These are phyloP conservation scores for Rhizopogon sp. DNA, from an alignment of 768 basidiomycete species.

Conservation along the genomic window DNA sequence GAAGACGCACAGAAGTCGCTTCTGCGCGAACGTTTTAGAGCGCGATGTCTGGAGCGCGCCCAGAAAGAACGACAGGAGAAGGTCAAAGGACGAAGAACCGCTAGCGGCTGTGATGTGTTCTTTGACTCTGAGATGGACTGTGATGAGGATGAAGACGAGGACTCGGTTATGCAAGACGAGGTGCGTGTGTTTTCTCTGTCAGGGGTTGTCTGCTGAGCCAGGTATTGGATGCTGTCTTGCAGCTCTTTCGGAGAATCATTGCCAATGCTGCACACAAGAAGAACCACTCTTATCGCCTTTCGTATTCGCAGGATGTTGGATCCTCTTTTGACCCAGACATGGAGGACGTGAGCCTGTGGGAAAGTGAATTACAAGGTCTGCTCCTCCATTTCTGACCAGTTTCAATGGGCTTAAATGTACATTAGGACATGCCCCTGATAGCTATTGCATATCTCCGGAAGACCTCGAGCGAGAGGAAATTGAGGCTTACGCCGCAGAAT, in stretches of 20 bases:
- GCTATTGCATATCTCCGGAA: conserved; percentile 26
- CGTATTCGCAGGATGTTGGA: conserved; percentile 65
- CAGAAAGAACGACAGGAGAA: conserved; percentile 41
- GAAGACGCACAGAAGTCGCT: conserved; percentile 51
- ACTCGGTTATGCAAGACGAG: conserved; percentile 58
- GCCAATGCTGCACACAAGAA: conserved; percentile 45
- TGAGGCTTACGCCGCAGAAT: conserved; percentile 54
- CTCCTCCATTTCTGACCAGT: background rate
- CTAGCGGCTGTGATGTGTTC: conserved; percentile 42
- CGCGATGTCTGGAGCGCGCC: conserved; percentile 58
- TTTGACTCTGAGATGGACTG: conserved; percentile 45
- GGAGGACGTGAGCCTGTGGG: conserved; percentile 61
- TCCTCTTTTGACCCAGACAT: conserved; percentile 74
- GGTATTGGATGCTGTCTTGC: background rate
- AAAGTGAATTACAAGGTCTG: conserved; percentile 46
- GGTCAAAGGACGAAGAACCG: conserved; percentile 31
- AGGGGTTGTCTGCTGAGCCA: conserved; percentile 7
- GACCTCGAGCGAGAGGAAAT: conserved; percentile 56
- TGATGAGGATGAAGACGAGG: conserved; percentile 55
- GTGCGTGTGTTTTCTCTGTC: conserved; percentile 25
- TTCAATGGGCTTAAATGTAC: background rate
- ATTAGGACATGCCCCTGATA: background rate
- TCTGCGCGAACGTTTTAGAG: conserved; percentile 55
- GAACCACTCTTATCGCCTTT: conserved; percentile 52
- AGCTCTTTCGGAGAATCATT: conserved; percentile 70